A percentile compares a stretch with the other conserved stretches of the same genome.
phyloP scores from a whole-genome alignment of 306 rosid genomes.

The Vigna nakashimae region DNA sequence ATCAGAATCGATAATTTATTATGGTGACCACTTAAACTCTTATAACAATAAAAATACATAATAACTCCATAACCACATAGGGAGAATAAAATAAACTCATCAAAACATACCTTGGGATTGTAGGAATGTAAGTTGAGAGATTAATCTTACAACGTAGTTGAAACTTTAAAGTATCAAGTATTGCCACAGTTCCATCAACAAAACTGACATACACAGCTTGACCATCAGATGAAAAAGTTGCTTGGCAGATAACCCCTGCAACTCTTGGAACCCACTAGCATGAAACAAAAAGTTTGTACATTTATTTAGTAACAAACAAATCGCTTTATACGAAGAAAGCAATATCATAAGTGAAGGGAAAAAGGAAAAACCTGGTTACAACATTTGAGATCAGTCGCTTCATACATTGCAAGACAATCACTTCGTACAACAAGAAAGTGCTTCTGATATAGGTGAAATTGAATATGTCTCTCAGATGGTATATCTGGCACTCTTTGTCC shows the following conservation, averaged over 20 bases:
- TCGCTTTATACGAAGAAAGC: not conserved
- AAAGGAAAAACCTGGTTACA: slow-evolving; percentile 45
- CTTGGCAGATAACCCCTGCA: slow-evolving; percentile 42
- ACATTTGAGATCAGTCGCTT: slow-evolving; percentile 44
- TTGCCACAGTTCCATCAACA: slow-evolving; percentile 43
- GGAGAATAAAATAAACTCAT: too few relatives aligned
- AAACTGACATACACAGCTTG: slow-evolving; percentile 45
- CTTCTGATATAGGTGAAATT: slow-evolving; percentile 43
- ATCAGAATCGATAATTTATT: too few relatives aligned
- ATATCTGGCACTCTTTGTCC: slow-evolving; percentile 6
- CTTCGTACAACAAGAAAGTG: slow-evolving; percentile 44
- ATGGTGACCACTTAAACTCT: too few relatives aligned
- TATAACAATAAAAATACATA: too few relatives aligned
- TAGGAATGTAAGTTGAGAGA: slow-evolving; percentile 40
- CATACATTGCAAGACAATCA: slow-evolving; percentile 50
- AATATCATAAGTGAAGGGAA: not conserved
- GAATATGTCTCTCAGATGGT: slow-evolving; percentile 41
- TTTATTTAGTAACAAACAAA: not conserved
- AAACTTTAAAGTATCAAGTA: slow-evolving; percentile 41
- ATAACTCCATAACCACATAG: too few relatives aligned
- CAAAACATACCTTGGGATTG: slow-evolving; percentile 45
- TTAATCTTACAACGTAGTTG: slow-evolving; percentile 34
- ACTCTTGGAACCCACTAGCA: slow-evolving; percentile 49
- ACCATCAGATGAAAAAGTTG: slow-evolving; percentile 53
- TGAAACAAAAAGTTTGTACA: not conserved